Evolutionary conservation across 768 basidiomycete genomes (phyloP), one percentile per base, ranked within the genome.

Genomic region (Strobilomyces dryophilus): DNA sequence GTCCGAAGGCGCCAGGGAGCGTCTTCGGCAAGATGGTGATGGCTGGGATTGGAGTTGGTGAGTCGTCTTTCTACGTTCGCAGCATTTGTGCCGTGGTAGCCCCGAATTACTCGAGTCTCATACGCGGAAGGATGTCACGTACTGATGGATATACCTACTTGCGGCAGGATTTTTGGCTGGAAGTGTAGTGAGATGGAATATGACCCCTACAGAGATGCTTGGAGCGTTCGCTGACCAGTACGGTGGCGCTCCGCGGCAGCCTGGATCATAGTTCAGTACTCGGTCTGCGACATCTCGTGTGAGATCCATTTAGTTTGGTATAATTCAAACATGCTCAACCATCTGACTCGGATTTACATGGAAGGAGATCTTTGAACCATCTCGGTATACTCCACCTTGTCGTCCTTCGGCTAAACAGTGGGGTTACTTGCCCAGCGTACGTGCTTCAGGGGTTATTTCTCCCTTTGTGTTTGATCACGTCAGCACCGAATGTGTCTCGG

Each of bases 11-110:
- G 11, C 85, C 82, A 8, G 86, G 87, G 6, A 81, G 79, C 2
- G 66, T 75, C 5, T 62, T 75, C 26, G 85, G 85, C 52, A 89
- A 87, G 65, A 72, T 75, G 36, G 71, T 85, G 47, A 74, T 87
- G 60, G 82, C 76, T 5, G 83, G 80, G 3, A 56, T 87, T 4
- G 87, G 87, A 11, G 62, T 86, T 53, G 80, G 85, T 85, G 62
- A 65, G 77, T 66, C 32, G 18, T 17, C 32, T 40, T 54, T 11
- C 32, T 41, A 9, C n/a, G 37, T 12, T 29, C 6, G 3, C 36
- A 21, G 12, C 17, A 27, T 47, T 35, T 15, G 3, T 43, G 11
- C 24, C 24, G 14, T 50, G 48, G 39, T 29, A n/a, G 35, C 26
- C 7, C 34, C 37, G 10, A 4, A 17, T 12, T 17, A 26, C 35